Conservation (phyloP, 345 rosid species). For the Boechera retrofracta region DNA sequence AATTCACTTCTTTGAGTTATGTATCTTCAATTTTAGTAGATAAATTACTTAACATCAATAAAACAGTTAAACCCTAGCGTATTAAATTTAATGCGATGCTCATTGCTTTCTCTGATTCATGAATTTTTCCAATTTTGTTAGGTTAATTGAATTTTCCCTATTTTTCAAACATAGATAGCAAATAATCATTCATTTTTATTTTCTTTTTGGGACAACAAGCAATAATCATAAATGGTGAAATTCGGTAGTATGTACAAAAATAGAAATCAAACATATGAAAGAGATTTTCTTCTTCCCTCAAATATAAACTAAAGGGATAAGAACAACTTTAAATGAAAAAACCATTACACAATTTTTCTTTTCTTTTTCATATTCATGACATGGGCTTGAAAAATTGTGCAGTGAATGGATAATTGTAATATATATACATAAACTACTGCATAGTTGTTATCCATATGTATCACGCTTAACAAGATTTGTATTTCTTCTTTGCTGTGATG, state of each 20-base stretch:
- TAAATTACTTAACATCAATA: neutral
- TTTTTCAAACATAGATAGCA: constrained; percentile 15
- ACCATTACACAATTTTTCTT: neutral
- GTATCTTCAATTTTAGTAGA: neutral
- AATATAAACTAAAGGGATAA: constrained; percentile 38
- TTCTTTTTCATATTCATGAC: constrained; percentile 8
- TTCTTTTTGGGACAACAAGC: too few species aligned
- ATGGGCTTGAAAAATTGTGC: constrained; percentile 11
- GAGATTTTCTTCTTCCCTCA: constrained; percentile 24
- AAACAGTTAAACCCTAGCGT: neutral
- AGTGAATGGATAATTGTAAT: neutral
- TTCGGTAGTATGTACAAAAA: constrained; percentile 34
- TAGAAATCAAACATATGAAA: constrained; percentile 25
- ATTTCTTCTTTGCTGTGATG: too few species aligned
- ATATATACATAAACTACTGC: neutral
- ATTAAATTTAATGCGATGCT: neutral
- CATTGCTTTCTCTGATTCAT: constrained; percentile 28
- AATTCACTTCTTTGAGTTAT: neutral
- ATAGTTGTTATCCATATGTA: too few species aligned
- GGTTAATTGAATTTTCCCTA: constrained; percentile 30
- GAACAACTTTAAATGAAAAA: constrained; percentile 21
- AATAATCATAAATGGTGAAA: constrained; percentile 5
- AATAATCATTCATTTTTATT: constrained; percentile 21
- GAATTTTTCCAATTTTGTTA: constrained; percentile 21
- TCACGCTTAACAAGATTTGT: too few species aligned